Evolutionary conservation across 345 rosid species (phyloP).

Genomic region (Corchorus capsularis): DNA sequence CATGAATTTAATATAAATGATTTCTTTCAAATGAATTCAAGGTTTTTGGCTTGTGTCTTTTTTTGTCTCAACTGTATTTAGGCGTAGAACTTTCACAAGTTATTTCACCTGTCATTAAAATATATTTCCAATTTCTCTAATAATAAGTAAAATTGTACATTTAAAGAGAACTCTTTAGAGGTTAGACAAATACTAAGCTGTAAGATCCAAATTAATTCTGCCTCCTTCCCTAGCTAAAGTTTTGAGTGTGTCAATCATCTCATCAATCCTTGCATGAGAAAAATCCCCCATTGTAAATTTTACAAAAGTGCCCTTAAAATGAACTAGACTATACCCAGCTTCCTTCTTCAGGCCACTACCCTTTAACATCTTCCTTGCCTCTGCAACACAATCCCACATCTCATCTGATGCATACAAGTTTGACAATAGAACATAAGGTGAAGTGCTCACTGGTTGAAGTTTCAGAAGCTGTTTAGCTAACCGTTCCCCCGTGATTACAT

Average conservation of each 20-base stretch:
- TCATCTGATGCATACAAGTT: conserved; percentile 62
- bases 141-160: not conserved
- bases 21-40: too few species aligned
- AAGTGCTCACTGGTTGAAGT: conserved; percentile 45
- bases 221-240: conserved; percentile 31
- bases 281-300: conserved; percentile 49
- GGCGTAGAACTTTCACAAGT: too few species aligned
- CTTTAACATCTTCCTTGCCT: conserved; percentile 61
- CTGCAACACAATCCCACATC: conserved; percentile 58
- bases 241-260: conserved; percentile 40
- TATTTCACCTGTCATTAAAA: too few species aligned
- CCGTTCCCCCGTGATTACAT: conserved; percentile 45
- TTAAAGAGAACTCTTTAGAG: not conserved
- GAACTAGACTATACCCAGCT: conserved; percentile 57
- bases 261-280: conserved; percentile 48
- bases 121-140: not conserved
- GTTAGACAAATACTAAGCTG: not conserved
- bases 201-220: conserved; percentile 21
- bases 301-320: conserved; percentile 44
- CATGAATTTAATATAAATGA: too few species aligned
- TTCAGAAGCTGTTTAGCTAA: conserved; percentile 49
- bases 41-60: too few species aligned
- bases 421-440: conserved; percentile 61
- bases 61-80: too few species aligned
- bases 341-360: conserved; percentile 59